Percentiles rank a stretch among this genome's conserved stretches.
phyloP scores from a whole-genome alignment of 148 eudicot genomes.

The Chenopodium quinoa region DNA sequence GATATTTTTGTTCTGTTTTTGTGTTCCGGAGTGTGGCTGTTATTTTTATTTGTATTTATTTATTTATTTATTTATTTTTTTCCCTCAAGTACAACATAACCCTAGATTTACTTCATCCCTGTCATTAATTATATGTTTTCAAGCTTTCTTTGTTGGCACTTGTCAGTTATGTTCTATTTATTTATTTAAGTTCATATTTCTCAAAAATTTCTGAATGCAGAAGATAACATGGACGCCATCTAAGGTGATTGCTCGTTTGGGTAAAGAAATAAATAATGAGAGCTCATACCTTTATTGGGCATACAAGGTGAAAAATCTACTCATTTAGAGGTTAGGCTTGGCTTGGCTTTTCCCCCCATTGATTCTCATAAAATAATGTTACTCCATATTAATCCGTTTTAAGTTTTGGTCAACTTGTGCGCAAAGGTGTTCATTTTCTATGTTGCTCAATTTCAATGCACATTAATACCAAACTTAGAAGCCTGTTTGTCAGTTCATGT shows the following conservation, averaged over 20 bases:
- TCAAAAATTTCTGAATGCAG: slow-evolving; percentile 31
- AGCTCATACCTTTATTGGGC: slow-evolving; percentile 91
- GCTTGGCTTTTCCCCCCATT: not conserved
- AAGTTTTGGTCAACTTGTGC: not conserved
- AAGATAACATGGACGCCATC: slow-evolving; percentile 84
- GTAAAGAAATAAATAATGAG: slow-evolving; percentile 86
- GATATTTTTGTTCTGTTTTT: not conserved
- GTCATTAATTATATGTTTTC: too few relatives aligned
- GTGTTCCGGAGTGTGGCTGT: not conserved
- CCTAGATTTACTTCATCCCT: too few relatives aligned
- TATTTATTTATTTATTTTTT: too few relatives aligned
- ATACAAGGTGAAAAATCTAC: slow-evolving; percentile 50
- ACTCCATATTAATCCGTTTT: not conserved
- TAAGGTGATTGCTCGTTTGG: slow-evolving; percentile 81
- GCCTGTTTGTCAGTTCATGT: not conserved
- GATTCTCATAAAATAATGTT: not conserved
- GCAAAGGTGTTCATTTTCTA: not conserved
- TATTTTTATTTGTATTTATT: too few relatives aligned
- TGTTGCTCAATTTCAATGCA: not conserved
- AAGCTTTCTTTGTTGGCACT: not conserved
- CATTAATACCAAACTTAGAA: not conserved
- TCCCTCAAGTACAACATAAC: too few relatives aligned
- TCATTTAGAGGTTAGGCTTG: not conserved
- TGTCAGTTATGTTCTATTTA: not conserved
- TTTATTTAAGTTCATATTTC: not conserved